A percentile compares a stretch with the other conserved stretches of the same genome.
These are phyloP conservation scores for Yamadazyma laniorum DNA, from an alignment of 805 yeast species.

Conservation along the genomic window DNA sequence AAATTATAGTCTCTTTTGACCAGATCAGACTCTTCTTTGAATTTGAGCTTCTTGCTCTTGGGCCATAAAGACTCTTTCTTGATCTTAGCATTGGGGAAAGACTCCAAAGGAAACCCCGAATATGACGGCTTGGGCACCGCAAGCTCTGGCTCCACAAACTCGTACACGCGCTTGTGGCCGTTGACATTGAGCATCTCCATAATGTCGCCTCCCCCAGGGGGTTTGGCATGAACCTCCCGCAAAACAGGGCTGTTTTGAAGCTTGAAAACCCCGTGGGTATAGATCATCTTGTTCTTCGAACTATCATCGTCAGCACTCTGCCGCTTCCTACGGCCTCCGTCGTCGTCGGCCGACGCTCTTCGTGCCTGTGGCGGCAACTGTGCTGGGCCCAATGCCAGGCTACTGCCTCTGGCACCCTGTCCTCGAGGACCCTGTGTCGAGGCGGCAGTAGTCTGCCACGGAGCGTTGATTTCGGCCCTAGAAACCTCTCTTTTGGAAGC, in stretches of 20 bases:
- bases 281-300: slow-evolving; percentile 11
- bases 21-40: slow-evolving; percentile 14
- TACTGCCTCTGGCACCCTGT: too few relatives aligned
- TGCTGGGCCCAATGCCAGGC: too few relatives aligned
- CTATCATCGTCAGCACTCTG: slow-evolving; percentile 14
- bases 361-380: too few relatives aligned
- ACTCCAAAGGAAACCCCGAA: slow-evolving; percentile 72
- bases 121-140: slow-evolving; percentile 56
- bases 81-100: slow-evolving; percentile 60
- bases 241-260: slow-evolving; percentile 12
- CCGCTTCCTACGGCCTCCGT: slow-evolving; percentile 5
- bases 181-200: not conserved
- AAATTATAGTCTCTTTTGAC: not conserved
- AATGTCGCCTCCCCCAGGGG: not conserved
- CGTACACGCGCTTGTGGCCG: not conserved
- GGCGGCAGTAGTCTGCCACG: too few relatives aligned
- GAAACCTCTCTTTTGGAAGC: too few relatives aligned
- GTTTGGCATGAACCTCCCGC: not conserved
- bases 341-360: not conserved
- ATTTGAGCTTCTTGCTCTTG: slow-evolving; percentile 22
- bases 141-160: slow-evolving; percentile 57
- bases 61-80: slow-evolving; percentile 59
- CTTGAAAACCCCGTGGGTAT: slow-evolving; percentile 6
- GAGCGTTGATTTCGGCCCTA: too few relatives aligned
- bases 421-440: too few relatives aligned